A percentile compares a stretch with the other conserved stretches of the same genome.
phyloP scores from a whole-genome alignment of 108 stramenopile genomes.

The Nitzschia inconspicua region DNA sequence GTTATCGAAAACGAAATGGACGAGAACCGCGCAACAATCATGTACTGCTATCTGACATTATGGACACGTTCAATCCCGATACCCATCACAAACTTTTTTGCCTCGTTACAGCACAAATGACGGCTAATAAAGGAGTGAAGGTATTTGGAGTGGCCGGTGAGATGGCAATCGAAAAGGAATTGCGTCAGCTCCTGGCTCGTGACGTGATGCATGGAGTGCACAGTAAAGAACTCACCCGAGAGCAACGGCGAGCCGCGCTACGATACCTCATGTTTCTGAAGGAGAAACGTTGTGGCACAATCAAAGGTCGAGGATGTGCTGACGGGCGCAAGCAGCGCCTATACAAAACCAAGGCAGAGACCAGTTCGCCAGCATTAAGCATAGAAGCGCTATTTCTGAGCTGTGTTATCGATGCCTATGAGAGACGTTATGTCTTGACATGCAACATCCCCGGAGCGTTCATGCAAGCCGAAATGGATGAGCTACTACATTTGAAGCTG shows the following conservation, averaged over 20 bases:
- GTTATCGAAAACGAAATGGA: no score
- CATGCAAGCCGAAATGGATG: neutral
- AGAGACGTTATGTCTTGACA: constrained; percentile 2
- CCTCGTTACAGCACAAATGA: no score
- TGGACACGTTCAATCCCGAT: no score
- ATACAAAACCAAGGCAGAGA: constrained; percentile 23
- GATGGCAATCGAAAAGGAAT: constrained; percentile 31
- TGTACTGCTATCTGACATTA: no score
- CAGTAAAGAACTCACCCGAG: constrained; percentile 10
- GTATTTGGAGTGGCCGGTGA: constrained; percentile 31
- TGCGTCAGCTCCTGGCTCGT: constrained; percentile 35
- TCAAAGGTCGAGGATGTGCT: constrained; percentile 43
- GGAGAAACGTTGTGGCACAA: constrained; percentile 28
- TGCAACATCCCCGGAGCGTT: constrained; percentile 1
- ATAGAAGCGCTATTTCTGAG: constrained; percentile 19
- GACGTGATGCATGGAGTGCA: constrained; percentile 29
- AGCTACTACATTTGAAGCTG: no score
- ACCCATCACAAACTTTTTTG: no score
- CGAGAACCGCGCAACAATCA: no score
- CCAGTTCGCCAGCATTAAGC: constrained; percentile 22
- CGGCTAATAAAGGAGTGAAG: constrained; percentile 27
- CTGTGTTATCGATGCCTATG: constrained; percentile 11
- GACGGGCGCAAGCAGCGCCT: constrained; percentile 25
- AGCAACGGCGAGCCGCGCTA: constrained; percentile 27
- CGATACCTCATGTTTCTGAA: constrained; percentile 45